Conservation (phyloP, 768 basidiomycete genomes). For the Pisolithus microcarpus region DNA sequence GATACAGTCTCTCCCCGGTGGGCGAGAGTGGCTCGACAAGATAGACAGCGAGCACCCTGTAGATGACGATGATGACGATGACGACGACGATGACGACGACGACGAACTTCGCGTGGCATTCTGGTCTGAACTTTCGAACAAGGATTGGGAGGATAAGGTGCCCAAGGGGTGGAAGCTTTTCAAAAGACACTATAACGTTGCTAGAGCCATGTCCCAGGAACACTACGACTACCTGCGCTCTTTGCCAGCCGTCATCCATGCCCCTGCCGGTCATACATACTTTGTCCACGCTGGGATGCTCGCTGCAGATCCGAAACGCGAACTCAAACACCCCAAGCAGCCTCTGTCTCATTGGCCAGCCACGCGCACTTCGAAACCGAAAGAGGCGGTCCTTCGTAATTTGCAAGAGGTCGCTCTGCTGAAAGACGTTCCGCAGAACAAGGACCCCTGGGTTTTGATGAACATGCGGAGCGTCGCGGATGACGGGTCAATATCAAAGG, state of each 20-base stretch:
- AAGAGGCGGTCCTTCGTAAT: slow-evolving; percentile 33
- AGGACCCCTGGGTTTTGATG: slow-evolving; percentile 61
- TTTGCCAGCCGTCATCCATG: slow-evolving; percentile 69
- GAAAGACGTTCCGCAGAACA: slow-evolving; percentile 65
- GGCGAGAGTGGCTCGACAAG: slow-evolving; percentile 47
- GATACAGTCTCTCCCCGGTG: slow-evolving; percentile 43
- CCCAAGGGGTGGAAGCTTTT: slow-evolving; percentile 71
- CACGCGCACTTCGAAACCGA: slow-evolving; percentile 19
- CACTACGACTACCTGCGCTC: slow-evolving; percentile 68
- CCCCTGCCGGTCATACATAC: slow-evolving; percentile 67
- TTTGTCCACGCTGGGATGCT: slow-evolving; percentile 83
- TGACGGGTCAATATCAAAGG: slow-evolving; percentile 26
- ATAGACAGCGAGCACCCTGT: slow-evolving; percentile 39
- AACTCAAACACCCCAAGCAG: slow-evolving; percentile 46
- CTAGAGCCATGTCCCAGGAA: slow-evolving; percentile 51
- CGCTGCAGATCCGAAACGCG: slow-evolving; percentile 55
- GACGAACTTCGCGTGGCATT: slow-evolving; percentile 23
- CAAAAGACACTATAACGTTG: slow-evolving; percentile 70
- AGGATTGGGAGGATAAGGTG: slow-evolving; percentile 42
- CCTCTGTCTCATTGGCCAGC: slow-evolving; percentile 63
- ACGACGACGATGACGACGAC: slow-evolving; percentile 21
- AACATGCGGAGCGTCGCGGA: slow-evolving; percentile 34
- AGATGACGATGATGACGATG: slow-evolving; percentile 11
- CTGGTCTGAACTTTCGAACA: slow-evolving; percentile 34
- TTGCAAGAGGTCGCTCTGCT: slow-evolving; percentile 68